Evolutionary conservation across 2,329 filamentous ascomycete species (phyloP), one percentile per base, ranked within the genome.

Genomic region (Aspergillus nomiae): DNA sequence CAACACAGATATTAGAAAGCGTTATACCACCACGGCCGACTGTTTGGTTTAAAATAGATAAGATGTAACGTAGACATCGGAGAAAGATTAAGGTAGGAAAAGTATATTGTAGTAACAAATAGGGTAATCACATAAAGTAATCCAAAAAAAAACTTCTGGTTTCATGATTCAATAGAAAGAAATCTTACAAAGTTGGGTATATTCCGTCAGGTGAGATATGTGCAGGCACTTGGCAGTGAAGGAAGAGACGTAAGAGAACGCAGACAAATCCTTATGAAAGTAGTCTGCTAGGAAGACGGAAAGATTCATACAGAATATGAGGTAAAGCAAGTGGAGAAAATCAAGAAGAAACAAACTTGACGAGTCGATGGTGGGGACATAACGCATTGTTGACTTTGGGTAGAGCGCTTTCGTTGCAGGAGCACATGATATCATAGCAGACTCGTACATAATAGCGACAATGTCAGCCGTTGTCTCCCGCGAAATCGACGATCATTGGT

Each of bases 371-470:
- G 8, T 45, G 55, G 28, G 19, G 59, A 46, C 46, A 62, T 46
- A 53, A 19, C 30, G 55, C 50, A 58, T 58, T 45, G 34, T 45
- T 26, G 63, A 58, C 55, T 43, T 36, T 51, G 36, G 63, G 36
- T 60, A 53, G 53, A 46, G 55, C 56, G 41, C 63, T 56, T 70
- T 69, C 67, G 63, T 72, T 65, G 67, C 65, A 60, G 65, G 67
- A 66, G 65, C 64, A 63, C 24, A 51, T 53, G 46, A 57, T 59
- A 61, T 58, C 66, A 60, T 61, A 56, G 26, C 38, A 66, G 59
- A 36, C 57, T 61, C 41, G 58, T 65, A 62, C 59, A 59, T 58
- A 57, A 57, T 61, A 64, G 55, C 62, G 63, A 62, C 32, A 38
- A 66, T 59, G 36, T 28, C 28, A 53, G 56, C 63, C 55, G 32